Percentiles rank a stretch among this genome's conserved stretches.
Evolutionary conservation across 2,329 filamentous ascomycete species (phyloP).

Genomic region (Dothiorella sarmentorum): DNA sequence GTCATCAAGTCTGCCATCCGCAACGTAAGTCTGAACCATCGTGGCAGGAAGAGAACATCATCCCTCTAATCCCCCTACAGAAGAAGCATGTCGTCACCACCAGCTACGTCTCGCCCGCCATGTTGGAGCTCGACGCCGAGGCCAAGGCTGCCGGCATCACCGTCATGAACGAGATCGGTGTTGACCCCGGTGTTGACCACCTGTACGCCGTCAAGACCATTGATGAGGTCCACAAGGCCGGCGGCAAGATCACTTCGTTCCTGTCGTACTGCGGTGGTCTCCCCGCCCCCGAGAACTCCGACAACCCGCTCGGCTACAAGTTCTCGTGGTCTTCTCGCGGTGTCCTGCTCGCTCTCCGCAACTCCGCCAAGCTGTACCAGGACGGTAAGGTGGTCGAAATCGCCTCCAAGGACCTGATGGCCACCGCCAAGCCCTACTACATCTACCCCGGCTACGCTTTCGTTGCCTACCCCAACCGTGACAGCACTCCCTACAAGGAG

Average conservation of each 20-base stretch:
- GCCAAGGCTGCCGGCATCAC: slow-evolving; percentile 90
- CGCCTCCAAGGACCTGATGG: slow-evolving; percentile 70
- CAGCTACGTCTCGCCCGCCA: slow-evolving; percentile 86
- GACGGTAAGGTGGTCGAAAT: slow-evolving; percentile 67
- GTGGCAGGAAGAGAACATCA: background rate
- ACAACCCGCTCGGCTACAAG: slow-evolving; percentile 92
- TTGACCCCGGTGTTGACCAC: slow-evolving; percentile 70
- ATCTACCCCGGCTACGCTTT: slow-evolving; percentile 88
- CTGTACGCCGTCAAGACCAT: slow-evolving; percentile 85
- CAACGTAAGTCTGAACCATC: slow-evolving; percentile 37
- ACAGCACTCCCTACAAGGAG: slow-evolving; percentile 83
- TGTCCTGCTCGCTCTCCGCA: slow-evolving; percentile 81
- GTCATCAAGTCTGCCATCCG: slow-evolving; percentile 94
- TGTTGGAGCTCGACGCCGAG: slow-evolving; percentile 80
- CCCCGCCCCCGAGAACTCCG: slow-evolving; percentile 64
- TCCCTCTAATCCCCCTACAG: slow-evolving; percentile 5
- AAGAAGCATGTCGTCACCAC: slow-evolving; percentile 98
- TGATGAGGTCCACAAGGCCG: slow-evolving; percentile 77
- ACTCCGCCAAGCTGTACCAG: slow-evolving; percentile 78
- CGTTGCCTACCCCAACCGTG: slow-evolving; percentile 90
- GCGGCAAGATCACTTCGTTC: slow-evolving; percentile 82
- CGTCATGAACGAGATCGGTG: slow-evolving; percentile 94
- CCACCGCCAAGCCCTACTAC: slow-evolving; percentile 79
- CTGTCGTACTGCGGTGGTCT: slow-evolving; percentile 81
- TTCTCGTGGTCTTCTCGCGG: slow-evolving; percentile 76